These are phyloP conservation scores for Nemania sp. DNA, from an alignment of 2,329 filamentous ascomycete genomes.

Conservation along the genomic window DNA sequence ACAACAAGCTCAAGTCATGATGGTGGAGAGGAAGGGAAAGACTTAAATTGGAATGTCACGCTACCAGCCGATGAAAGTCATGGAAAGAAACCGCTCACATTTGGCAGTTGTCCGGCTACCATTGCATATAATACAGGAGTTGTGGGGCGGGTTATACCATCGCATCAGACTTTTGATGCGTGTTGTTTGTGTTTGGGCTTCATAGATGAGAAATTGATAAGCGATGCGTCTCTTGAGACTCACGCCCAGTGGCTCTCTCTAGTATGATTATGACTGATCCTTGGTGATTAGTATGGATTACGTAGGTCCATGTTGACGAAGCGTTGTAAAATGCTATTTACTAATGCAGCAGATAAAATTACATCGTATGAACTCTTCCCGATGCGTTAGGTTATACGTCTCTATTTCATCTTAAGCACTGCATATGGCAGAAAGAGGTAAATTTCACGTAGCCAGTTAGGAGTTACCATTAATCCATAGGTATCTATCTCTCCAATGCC, in stretches of 20 bases:
- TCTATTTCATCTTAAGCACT: too few relatives aligned
- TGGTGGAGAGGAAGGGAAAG: background rate
- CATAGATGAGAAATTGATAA: slow-evolving; percentile 33
- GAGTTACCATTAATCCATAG: too few relatives aligned
- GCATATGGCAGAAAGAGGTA: too few relatives aligned
- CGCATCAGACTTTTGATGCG: slow-evolving; percentile 32
- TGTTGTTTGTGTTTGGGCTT: slow-evolving; percentile 27
- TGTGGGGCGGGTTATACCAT: slow-evolving; percentile 38
- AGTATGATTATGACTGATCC: background rate
- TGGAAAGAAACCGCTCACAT: slow-evolving; percentile 14
- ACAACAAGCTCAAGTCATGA: slow-evolving; percentile 32
- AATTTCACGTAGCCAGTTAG: too few relatives aligned
- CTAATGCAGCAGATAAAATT: background rate
- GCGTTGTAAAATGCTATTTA: background rate
- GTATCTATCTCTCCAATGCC: too few relatives aligned
- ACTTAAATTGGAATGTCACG: background rate
- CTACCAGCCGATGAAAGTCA: background rate
- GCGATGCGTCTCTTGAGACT: slow-evolving; percentile 15
- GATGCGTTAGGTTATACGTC: too few relatives aligned
- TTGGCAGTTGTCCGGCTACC: slow-evolving; percentile 25
- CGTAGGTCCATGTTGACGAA: background rate
- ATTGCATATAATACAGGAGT: slow-evolving; percentile 40
- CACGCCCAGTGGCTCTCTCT: background rate
- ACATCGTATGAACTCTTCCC: too few relatives aligned
- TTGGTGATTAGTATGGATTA: background rate